Conservation (phyloP, 2,329 filamentous ascomycete species). For the Purpureocillium lavendulum region DNA sequence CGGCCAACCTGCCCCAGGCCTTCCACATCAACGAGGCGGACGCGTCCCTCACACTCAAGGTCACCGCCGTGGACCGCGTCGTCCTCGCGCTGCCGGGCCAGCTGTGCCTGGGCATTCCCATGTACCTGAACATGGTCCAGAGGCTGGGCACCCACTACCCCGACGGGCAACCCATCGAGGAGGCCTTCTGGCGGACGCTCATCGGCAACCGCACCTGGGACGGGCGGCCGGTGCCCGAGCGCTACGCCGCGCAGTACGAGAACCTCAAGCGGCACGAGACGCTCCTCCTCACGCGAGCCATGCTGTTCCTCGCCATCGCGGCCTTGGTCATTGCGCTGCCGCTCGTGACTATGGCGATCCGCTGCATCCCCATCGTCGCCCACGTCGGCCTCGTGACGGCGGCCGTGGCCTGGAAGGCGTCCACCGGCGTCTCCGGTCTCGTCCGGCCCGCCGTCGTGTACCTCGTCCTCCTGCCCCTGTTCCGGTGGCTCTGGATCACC, state of each 20-base stretch:
- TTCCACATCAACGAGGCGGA: not conserved
- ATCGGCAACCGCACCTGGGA: constrained; percentile 5
- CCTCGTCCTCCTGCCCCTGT: constrained; percentile 3
- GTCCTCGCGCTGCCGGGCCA: constrained; percentile 2
- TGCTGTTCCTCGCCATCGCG: not conserved
- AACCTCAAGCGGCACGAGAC: constrained; percentile 5
- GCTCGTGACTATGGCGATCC: constrained; percentile 1
- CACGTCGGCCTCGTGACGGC: constrained; percentile 1
- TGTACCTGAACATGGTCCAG: constrained; percentile 2
- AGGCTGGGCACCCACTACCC: constrained; percentile 4
- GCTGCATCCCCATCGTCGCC: constrained; percentile 1
- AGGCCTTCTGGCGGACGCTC: constrained; percentile 7
- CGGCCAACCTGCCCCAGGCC: not conserved
- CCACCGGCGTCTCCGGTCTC: no score
- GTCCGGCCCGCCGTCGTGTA: not conserved
- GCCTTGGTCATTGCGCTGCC: not conserved
- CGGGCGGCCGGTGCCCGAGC: constrained; percentile 2
- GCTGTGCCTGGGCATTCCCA: constrained; percentile 1
- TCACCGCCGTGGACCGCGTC: constrained; percentile 1
- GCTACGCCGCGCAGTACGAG: constrained; percentile 5
- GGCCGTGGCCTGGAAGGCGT: not conserved
- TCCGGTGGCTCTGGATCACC: constrained; percentile 4
- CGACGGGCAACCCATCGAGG: constrained; percentile 4
- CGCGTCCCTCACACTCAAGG: constrained; percentile 1
- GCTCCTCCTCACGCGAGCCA: not conserved